phyloP scores from a whole-genome alignment of 148 eudicot species.

The Nepenthes gracilis region DNA sequence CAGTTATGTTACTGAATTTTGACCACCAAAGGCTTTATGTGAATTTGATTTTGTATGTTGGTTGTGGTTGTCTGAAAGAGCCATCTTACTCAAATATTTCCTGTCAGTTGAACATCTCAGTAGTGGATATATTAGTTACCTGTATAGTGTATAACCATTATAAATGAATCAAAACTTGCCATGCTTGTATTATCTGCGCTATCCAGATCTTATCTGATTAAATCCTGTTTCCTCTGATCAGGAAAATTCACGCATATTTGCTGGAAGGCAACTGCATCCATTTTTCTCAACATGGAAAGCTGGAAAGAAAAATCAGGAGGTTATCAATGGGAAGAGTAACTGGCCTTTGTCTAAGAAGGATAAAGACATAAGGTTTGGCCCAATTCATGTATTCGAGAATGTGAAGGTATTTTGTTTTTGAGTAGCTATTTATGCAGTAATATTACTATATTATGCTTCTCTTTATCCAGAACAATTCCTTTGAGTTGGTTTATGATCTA shows the following conservation, averaged over 20 bases:
- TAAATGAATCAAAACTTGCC: not conserved
- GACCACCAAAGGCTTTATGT: too few species aligned
- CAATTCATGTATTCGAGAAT: conserved; percentile 78
- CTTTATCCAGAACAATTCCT: too few species aligned
- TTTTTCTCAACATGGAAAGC: conserved; percentile 62
- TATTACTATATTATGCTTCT: not conserved
- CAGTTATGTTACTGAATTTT: not conserved
- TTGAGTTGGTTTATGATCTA: too few species aligned
- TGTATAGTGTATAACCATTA: not conserved
- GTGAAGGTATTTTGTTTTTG: conserved; percentile 32
- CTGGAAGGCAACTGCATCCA: conserved; percentile 83
- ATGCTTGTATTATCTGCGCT: not conserved
- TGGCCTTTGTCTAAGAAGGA: conserved; percentile 26
- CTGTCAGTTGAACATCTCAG: not conserved
- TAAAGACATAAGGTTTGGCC: conserved; percentile 31
- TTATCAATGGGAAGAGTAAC: conserved; percentile 24
- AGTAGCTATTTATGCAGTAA: not conserved
- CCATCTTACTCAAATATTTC: too few species aligned
- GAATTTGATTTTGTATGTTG: too few species aligned
- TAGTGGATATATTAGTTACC: not conserved
- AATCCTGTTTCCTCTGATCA: conserved; percentile 18
- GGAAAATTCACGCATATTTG: conserved; percentile 85
- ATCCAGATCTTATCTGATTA: conserved; percentile 1
- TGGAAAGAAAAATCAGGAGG: conserved; percentile 43
- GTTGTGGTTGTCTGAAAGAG: too few species aligned